phyloP scores from a whole-genome alignment of 176 grass and related monocot genomes.

The Juncus inflexus region DNA sequence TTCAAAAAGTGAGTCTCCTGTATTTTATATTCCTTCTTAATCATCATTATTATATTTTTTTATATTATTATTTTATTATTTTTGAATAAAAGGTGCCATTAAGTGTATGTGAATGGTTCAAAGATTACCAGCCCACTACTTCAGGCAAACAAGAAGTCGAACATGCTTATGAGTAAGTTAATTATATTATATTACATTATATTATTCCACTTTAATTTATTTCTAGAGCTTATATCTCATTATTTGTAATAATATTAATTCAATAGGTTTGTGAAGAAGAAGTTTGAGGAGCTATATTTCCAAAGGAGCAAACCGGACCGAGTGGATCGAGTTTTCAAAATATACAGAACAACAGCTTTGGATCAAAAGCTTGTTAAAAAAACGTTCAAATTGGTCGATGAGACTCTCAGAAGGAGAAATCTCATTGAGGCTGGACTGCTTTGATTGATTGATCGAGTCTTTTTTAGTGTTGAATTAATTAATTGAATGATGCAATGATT shows the following conservation, averaged over 20 bases:
- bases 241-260: neutral
- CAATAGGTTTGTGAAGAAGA: slow-evolving; percentile 93
- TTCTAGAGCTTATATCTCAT: neutral
- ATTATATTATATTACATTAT: slow-evolving; percentile 10
- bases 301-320: slow-evolving; percentile 92
- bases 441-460: slow-evolving; percentile 5
- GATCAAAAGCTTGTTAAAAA: slow-evolving; percentile 99
- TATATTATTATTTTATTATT: slow-evolving; percentile 6
- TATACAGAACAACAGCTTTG: slow-evolving; percentile 86
- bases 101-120: slow-evolving; percentile 89
- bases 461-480: too few species aligned
- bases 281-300: slow-evolving; percentile 97
- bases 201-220: slow-evolving; percentile 2
- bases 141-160: slow-evolving; percentile 93
- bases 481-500: too few species aligned
- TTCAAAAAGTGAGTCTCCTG: slow-evolving; percentile 56
- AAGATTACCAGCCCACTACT: slow-evolving; percentile 72
- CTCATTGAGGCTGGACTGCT: slow-evolving; percentile 40
- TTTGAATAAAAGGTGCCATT: slow-evolving; percentile 62
- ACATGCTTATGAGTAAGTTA: slow-evolving; percentile 87
- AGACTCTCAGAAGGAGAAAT: slow-evolving; percentile 70
- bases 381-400: slow-evolving; percentile 91
- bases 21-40: neutral
- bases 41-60: neutral
- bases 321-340: slow-evolving; percentile 90